Conservation (phyloP, 768 basidiomycete genomes). For the Suillus discolor region DNA sequence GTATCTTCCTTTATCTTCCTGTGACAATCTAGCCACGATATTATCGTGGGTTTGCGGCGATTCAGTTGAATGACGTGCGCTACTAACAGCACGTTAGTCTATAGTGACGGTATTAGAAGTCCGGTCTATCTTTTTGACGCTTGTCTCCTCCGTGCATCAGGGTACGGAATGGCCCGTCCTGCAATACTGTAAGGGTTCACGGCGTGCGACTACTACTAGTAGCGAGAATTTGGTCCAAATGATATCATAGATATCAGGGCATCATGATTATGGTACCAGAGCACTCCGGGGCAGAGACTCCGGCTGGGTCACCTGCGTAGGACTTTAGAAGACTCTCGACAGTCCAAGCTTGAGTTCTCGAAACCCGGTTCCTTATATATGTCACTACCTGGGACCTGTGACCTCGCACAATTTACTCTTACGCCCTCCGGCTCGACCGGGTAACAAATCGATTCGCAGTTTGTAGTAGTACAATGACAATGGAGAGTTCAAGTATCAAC, state of each 20-base stretch:
- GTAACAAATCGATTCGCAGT: not conserved
- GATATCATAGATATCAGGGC: not conserved
- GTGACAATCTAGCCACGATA: not conserved
- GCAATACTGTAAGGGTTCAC: no score
- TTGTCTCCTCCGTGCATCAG: not conserved
- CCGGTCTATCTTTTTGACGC: no score
- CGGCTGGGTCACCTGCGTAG: not conserved
- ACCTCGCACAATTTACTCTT: not conserved
- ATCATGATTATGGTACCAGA: not conserved
- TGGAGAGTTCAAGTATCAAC: slow-evolving; percentile 1
- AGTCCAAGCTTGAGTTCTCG: not conserved
- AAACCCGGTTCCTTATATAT: not conserved
- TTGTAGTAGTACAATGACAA: slow-evolving; percentile 5
- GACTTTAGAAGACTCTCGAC: not conserved
- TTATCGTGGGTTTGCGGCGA: not conserved
- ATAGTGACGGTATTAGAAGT: no score
- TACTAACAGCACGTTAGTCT: no score
- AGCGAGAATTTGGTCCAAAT: no score
- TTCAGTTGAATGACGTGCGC: not conserved
- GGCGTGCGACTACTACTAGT: no score
- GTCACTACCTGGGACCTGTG: not conserved
- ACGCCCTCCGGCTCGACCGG: no score
- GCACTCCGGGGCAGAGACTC: not conserved
- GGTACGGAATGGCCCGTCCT: no score
- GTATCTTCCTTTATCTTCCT: not conserved